Evolutionary conservation across 2,329 filamentous ascomycete genomes (phyloP), one percentile per base, ranked within the genome.

Genomic region (Alternaria sp.): DNA sequence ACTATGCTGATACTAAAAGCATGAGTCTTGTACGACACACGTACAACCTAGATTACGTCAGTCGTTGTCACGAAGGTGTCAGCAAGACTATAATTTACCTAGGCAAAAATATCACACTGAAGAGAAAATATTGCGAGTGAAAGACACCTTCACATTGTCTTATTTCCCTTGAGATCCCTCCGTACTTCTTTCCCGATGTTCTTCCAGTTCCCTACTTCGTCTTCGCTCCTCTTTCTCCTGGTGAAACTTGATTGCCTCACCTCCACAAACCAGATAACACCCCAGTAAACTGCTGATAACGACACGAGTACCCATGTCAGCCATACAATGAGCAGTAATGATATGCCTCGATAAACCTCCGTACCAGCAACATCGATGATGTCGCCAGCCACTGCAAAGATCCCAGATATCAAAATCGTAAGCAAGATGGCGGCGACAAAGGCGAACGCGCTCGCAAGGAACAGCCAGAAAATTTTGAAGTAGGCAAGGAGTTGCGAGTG

Each of bases 211-310:
- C 67, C 70, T 3, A 63, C 48, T 58, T 71, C 65, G 4, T 64
- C 61, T 8, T 65, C 61, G 14, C 58, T 60, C 23, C 70, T 62
- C 40, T 21, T 42, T 17, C 64, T 62, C 50, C 49, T 64, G 0
- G 61, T 54, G 50, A 70, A 63, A 13, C 61, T 60, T 44, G 46
- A 63, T 26, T 40, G 58, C 40, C 69, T 59, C 11, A 65, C 61
- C 61, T 72, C 69, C 14, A 73, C 68, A 56, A 72, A 72, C 71
- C 69, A 73, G 10, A 71, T 59, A 6, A 53, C 21, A 13, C 34
- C 29, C 69, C 71, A 72, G 54, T 72, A 73, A n/a, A 55, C 17
- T 2, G 39, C 31, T 14, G 48, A 46, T 2, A 71, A 8, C 26
- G 40, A 39, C 10, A 49, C 37, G 17, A 65, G 58, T 26, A 54